Evolutionary conservation across 768 basidiomycete species (phyloP), one percentile per base, ranked within the genome.

Genomic region (Tulasnella sp.): DNA sequence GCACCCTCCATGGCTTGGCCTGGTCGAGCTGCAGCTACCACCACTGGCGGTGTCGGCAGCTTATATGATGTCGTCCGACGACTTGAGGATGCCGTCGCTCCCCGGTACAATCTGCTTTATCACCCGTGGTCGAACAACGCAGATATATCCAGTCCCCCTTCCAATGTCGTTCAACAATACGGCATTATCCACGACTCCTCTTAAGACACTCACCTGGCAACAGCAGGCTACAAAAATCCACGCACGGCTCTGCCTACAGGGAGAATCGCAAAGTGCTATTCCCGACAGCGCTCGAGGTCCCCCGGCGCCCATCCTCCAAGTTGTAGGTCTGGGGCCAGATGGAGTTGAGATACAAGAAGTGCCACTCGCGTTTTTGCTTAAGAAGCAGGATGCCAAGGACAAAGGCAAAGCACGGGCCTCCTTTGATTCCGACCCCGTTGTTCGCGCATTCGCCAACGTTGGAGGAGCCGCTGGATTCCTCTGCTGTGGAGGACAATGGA

Each of bases 341-440:
- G 94, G 94, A 16, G 82, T 96, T 22, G 94, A 96, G 84, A 89
- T 92, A 3, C 91, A 93, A 81, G 95, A 96, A 85, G 84, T 92
- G 42, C 85, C 90, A 1, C 85, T 94, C 16, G 85, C 89, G 14
- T 88, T 89, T 78, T 84, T 94, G 12, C 72, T 75, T n/a, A 41
- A 77, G 72, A 82, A 84, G 22, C 80, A 83, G 77, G 69, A 73
- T 31, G 73, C 77, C 22, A 73, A 84, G 73, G 88, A 87, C 7
- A 88, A 90, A 85, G 88, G 89, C 44, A 90, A 91, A 84, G 84
- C 85, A 20, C 84, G 85, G 11, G 85, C 85, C 1, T 31, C 77
- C n/a, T 60, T 72, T 16, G 77, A 60, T 40, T 28, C 73, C 8
- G 90, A 89, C 31, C 90, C 92, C 22, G 86, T 88, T 2, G 79